A percentile compares a stretch with the other conserved stretches of the same genome.
phyloP scores from a whole-genome alignment of 495 filamentous ascomycete genomes.

The Letharia columbiana region DNA sequence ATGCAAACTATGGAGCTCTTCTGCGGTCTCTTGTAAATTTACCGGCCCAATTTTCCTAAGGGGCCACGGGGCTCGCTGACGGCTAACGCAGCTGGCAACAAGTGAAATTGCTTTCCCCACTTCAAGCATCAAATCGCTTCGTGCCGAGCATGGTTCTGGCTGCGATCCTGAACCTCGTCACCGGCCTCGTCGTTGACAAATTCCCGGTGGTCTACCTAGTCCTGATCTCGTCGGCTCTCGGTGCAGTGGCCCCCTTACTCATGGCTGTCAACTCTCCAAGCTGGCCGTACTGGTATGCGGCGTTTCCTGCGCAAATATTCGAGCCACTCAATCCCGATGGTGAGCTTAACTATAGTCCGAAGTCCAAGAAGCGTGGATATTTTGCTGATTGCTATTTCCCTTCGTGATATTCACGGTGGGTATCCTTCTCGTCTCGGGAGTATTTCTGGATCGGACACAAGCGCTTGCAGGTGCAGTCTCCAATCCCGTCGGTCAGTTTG shows the following conservation, averaged over 20 bases:
- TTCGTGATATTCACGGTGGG: constrained; percentile 46
- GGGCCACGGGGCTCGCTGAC: constrained; percentile 24
- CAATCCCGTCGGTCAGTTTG: constrained; percentile 55
- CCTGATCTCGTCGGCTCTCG: constrained; percentile 36
- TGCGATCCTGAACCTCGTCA: constrained; percentile 43
- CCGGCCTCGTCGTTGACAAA: constrained; percentile 47
- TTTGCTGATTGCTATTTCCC: not conserved
- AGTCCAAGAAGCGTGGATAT: not conserved
- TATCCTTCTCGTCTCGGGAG: constrained; percentile 50
- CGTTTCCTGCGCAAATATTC: constrained; percentile 44
- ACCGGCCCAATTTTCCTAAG: not conserved
- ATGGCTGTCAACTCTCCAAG: constrained; percentile 39
- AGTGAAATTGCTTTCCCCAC: constrained; percentile 33
- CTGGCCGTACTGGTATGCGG: constrained; percentile 49
- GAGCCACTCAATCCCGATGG: constrained; percentile 49
- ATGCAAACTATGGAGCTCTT: constrained; percentile 45
- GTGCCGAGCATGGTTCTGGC: constrained; percentile 49
- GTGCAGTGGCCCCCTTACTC: constrained; percentile 44
- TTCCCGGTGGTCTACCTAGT: constrained; percentile 43
- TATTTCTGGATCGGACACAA: constrained; percentile 49
- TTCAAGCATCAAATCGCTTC: constrained; percentile 45
- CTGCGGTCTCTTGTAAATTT: constrained; percentile 33
- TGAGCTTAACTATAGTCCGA: not conserved
- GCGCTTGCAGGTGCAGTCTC: constrained; percentile 57
- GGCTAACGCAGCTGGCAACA: constrained; percentile 33